Evolutionary conservation across 192 early-diverging fungal genomes (phyloP).

Genomic region (Linderina pennispora): DNA sequence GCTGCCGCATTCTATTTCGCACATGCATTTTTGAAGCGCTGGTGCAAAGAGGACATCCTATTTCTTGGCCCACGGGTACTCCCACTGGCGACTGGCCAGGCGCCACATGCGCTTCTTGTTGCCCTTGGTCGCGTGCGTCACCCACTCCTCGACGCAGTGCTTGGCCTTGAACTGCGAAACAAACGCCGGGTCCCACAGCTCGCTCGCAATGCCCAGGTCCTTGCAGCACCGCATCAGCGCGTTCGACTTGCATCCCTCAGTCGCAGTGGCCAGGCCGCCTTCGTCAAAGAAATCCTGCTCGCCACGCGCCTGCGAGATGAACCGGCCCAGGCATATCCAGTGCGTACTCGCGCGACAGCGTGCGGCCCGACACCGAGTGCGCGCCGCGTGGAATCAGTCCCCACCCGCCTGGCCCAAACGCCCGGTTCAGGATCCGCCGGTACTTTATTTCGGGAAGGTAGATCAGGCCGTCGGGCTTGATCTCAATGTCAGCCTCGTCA

Average conservation of each 20-base stretch:
- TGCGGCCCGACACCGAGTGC: constrained; percentile 72
- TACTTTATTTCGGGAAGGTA: constrained; percentile 98
- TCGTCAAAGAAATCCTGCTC: constrained; percentile 88
- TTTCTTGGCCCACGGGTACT: constrained; percentile 54
- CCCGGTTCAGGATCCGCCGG: constrained; percentile 88
- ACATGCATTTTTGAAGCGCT: too few species aligned
- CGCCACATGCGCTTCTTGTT: constrained; percentile 83
- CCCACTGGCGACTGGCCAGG: constrained; percentile 63
- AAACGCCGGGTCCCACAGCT: constrained; percentile 91
- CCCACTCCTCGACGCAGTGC: constrained; percentile 72
- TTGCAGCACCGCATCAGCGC: constrained; percentile 97
- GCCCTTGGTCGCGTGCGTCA: constrained; percentile 65
- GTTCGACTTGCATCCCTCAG: constrained; percentile 86
- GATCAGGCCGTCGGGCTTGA: constrained; percentile 91
- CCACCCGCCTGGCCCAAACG: constrained; percentile 93
- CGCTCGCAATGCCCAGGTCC: constrained; percentile 85
- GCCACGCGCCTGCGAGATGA: constrained; percentile 89
- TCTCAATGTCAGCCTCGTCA: constrained; percentile 77
- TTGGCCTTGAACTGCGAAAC: constrained; percentile 80
- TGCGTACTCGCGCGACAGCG: constrained; percentile 87
- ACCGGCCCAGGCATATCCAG: constrained; percentile 81
- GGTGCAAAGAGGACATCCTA: neutral
- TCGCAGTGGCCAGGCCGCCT: constrained; percentile 68
- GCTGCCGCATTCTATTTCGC: too few species aligned
- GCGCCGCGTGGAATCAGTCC: constrained; percentile 84